phyloP scores from a whole-genome alignment of 2,329 filamentous ascomycete species.

The Sporothrix curviconia region DNA sequence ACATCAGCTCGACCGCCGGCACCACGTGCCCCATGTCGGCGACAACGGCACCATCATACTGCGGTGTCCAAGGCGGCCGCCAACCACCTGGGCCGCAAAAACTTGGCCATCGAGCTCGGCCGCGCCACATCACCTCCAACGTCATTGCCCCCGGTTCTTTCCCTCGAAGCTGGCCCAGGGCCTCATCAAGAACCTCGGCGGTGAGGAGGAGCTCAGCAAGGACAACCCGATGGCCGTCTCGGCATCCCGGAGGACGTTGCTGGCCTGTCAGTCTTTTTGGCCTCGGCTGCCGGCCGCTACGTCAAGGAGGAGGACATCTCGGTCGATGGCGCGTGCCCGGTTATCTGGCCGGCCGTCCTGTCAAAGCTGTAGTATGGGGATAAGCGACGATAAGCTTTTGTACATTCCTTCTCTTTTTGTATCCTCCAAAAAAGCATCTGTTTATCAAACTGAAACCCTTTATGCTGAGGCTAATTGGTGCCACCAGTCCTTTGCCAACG shows the following conservation, averaged over 20 bases:
- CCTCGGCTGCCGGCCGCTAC: conserved; percentile 45
- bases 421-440: not conserved
- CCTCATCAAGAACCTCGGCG: conserved; percentile 56
- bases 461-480: not conserved
- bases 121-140: conserved; percentile 58
- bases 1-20: conserved; percentile 60
- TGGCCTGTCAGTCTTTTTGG: conserved; percentile 52
- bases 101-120: conserved; percentile 64
- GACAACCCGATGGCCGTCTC: conserved; percentile 47
- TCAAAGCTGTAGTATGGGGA: conserved; percentile 21
- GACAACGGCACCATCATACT: conserved; percentile 60
- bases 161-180: conserved; percentile 61
- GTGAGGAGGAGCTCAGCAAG: conserved; percentile 43
- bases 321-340: conserved; percentile 30
- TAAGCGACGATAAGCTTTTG: not conserved
- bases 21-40: conserved; percentile 53
- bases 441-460: not conserved
- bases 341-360: conserved; percentile 25
- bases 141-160: conserved; percentile 62
- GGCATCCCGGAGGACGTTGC: conserved; percentile 55
- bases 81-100: conserved; percentile 46
- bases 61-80: conserved; percentile 62
- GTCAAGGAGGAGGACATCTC: conserved; percentile 36
- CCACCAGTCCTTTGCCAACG: too few relatives aligned
- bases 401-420: not conserved